Evolutionary conservation across 225 moss, liverwort and hornwort species (phyloP), one percentile per base, ranked within the genome.

Genomic region (Physcomitrium patens): DNA sequence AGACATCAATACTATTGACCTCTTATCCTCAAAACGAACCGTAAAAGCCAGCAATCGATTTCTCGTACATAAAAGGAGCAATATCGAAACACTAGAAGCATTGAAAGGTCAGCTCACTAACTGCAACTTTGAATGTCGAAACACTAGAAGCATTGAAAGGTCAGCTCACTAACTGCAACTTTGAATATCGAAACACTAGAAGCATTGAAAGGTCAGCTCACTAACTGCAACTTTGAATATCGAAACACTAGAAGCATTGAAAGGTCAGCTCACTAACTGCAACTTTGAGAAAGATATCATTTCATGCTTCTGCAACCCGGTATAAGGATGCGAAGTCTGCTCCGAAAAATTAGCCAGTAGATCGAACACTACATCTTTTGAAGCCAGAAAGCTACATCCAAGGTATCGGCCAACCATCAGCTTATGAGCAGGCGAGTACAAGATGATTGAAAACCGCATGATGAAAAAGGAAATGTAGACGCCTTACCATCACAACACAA

Each of bases 81-180:
- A 46, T 24, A 55, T 46, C 20, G 10, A 61, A 55, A 50, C 27
- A 67, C 19, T 63, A 37, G 7, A 37, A 37, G 31, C 5, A 37
- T 1, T 37, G 8, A 22, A 44, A 60, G 65, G 13, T 13, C 47
- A 73, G 57, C 65, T 70, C 67, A n/a, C n/a, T n/a, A n/a, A n/a
- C n/a, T n/a, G n/a, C n/a, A n/a, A n/a, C n/a, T n/a, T n/a, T n/a
- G n/a, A n/a, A n/a, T n/a, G n/a, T n/a, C n/a, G n/a, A n/a, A n/a
- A n/a, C n/a, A n/a, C n/a, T n/a, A n/a, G n/a, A n/a, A n/a, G n/a
- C n/a, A n/a, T n/a, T n/a, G n/a, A n/a, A n/a, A n/a, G 65, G 13
- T 14, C 47, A 74, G 57, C 65, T 70, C 67, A 68, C 24, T 63
- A 24, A 75, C 74, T 84, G 74, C 84, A 74, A 78, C 70, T 16